phyloP scores from a whole-genome alignment of 345 rosid genomes.

The Arabidopsis thaliana region DNA sequence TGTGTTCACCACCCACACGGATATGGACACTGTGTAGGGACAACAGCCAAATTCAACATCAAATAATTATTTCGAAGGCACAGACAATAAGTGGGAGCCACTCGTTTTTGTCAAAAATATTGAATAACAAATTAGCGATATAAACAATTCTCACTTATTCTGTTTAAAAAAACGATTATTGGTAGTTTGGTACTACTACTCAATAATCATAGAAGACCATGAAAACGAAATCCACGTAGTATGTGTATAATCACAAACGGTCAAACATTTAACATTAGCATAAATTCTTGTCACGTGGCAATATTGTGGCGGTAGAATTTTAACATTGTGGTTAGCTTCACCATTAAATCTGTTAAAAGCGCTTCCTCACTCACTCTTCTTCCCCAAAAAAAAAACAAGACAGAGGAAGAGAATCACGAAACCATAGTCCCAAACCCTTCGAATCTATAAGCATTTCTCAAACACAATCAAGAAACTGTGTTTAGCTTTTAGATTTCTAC shows the following conservation, averaged over 20 bases:
- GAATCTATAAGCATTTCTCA: conserved; percentile 2
- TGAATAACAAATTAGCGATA: not conserved
- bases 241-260: not conserved
- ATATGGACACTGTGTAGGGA: not conserved
- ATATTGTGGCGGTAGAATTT: conserved; percentile 17
- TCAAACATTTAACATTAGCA: not conserved
- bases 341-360: not conserved
- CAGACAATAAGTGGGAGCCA: conserved; percentile 6
- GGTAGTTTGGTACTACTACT: too few species aligned
- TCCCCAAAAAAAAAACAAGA: not conserved
- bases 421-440: not conserved
- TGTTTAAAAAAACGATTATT: too few species aligned
- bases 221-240: not conserved
- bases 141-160: too few species aligned
- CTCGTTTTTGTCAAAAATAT: not conserved
- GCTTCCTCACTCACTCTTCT: conserved; percentile 23
- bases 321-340: not conserved
- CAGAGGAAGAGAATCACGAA: conserved; percentile 8
- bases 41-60: not conserved
- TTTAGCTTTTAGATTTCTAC: conserved; percentile 28
- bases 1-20: not conserved
- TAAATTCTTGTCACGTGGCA: conserved; percentile 9
- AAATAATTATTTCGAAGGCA: not conserved
- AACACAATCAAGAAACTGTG: conserved; percentile 47
- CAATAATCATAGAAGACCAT: not conserved